phyloP scores from a whole-genome alignment of 2,329 filamentous ascomycete species.

The Alternaria longipes region DNA sequence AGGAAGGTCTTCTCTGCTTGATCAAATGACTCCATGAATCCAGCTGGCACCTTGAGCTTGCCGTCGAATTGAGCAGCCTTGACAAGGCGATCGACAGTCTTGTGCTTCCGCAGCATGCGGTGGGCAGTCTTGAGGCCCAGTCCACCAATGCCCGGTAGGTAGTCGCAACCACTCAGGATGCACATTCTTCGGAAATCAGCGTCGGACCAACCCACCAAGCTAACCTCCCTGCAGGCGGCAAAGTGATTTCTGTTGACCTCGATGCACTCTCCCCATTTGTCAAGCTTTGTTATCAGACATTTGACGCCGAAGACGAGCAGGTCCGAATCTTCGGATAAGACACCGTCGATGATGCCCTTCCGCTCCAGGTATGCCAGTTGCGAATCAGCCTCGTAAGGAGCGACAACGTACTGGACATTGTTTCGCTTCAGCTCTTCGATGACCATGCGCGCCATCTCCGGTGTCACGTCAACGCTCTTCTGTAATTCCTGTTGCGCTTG shows the following conservation, averaged over 20 bases:
- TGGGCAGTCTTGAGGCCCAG: conserved; percentile 95
- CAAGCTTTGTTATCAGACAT: conserved; percentile 89
- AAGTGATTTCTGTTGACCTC: conserved; percentile 93
- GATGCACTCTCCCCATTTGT: conserved; percentile 90
- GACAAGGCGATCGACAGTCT: conserved; percentile 82
- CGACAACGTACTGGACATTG: conserved; percentile 86
- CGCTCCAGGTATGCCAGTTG: conserved; percentile 94
- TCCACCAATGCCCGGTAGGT: conserved; percentile 83
- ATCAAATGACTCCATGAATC: conserved; percentile 82
- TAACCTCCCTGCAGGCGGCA: conserved; percentile 85
- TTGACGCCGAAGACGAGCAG: conserved; percentile 94
- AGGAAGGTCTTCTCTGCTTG: conserved; percentile 93
- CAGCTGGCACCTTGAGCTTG: conserved; percentile 79
- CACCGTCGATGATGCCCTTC: conserved; percentile 82
- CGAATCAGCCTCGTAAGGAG: conserved; percentile 97
- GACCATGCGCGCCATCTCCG: conserved; percentile 89
- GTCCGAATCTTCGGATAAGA: conserved; percentile 96
- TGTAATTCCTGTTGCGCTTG: conserved; percentile 89
- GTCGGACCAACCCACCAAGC: conserved; percentile 90
- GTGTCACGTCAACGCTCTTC: conserved; percentile 94
- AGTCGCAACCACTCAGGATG: conserved; percentile 96
- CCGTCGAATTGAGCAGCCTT: conserved; percentile 89
- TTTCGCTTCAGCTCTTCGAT: conserved; percentile 90
- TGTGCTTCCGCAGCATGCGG: conserved; percentile 87
- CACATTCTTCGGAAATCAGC: conserved; percentile 93